Conservation (phyloP, 1,284 basidiomycete genomes). For the Porodaedalea pini region DNA sequence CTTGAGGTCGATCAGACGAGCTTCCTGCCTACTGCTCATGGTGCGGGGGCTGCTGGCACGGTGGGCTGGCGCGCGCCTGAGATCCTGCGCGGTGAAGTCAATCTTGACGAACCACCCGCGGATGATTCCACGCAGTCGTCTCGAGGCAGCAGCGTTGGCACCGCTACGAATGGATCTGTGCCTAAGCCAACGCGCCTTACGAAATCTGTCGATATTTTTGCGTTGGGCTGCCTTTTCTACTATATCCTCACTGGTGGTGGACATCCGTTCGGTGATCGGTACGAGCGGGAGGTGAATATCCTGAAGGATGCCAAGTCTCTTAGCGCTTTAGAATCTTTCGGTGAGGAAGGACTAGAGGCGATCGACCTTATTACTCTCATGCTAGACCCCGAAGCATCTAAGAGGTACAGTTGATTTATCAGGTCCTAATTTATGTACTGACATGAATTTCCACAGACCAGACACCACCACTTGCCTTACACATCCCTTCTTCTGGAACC, state of each 20-base stretch:
- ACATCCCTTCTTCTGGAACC: conserved; percentile 97
- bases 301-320: conserved; percentile 74
- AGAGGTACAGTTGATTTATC: conserved; percentile 48
- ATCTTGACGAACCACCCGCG: conserved; percentile 72
- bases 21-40: conserved; percentile 78
- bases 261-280: conserved; percentile 89
- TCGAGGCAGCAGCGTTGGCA: conserved; percentile 51
- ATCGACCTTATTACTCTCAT: conserved; percentile 74
- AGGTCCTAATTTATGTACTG: not conserved
- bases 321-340: conserved; percentile 69
- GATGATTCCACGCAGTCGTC: conserved; percentile 67
- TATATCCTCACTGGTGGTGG: conserved; percentile 84
- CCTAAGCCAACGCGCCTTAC: conserved; percentile 68
- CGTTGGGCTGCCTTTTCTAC: conserved; percentile 89
- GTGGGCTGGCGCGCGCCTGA: conserved; percentile 95
- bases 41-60: conserved; percentile 84
- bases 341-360: conserved; percentile 89
- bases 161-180: conserved; percentile 38
- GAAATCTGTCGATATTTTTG: conserved; percentile 92
- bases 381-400: conserved; percentile 70
- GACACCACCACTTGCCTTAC: conserved; percentile 82
- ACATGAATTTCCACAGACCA: conserved; percentile 51
- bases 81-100: conserved; percentile 87
- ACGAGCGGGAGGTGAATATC: conserved; percentile 90
- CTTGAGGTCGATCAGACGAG: conserved; percentile 91